A percentile compares a stretch with the other conserved stretches of the same genome.
Evolutionary conservation across 2,329 filamentous ascomycete genomes (phyloP).

Genomic region (Aschersonia sp.): DNA sequence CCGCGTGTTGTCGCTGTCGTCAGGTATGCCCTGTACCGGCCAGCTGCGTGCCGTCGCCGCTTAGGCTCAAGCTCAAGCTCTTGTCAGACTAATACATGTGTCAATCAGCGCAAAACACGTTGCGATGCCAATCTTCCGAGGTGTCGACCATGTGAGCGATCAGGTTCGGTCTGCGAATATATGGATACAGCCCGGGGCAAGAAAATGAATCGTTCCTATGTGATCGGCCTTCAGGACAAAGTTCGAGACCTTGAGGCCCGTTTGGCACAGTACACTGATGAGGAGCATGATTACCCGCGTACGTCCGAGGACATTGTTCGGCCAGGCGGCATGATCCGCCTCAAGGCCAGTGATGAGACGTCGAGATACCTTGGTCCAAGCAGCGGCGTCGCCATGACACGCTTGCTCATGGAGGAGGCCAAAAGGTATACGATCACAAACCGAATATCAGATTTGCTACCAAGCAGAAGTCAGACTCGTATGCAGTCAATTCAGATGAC

Average conservation of each 20-base stretch:
- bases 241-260: constrained; percentile 73
- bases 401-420: constrained; percentile 89
- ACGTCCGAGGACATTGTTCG: constrained; percentile 77
- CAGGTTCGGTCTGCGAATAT: constrained; percentile 86
- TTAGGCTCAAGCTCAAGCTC: background rate
- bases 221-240: constrained; percentile 79
- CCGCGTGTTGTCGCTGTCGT: constrained; percentile 66
- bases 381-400: constrained; percentile 89
- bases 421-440: constrained; percentile 86
- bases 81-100: constrained; percentile 6
- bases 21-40: constrained; percentile 35
- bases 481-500: constrained; percentile 46
- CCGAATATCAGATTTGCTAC: constrained; percentile 83
- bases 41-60: background rate
- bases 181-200: constrained; percentile 78
- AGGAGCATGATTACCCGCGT: constrained; percentile 54
- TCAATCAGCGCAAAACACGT: constrained; percentile 71
- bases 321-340: constrained; percentile 69
- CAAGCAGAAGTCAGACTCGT: constrained; percentile 41
- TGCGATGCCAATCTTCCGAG: constrained; percentile 88
- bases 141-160: constrained; percentile 85
- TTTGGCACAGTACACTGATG: constrained; percentile 63
- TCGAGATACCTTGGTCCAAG: constrained; percentile 84
- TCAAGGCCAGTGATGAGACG: constrained; percentile 73
- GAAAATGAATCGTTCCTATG: constrained; percentile 82